Base-by-base conservation (phyloP, 345 rosid genomes). In the Lepidium didymum region DNA sequence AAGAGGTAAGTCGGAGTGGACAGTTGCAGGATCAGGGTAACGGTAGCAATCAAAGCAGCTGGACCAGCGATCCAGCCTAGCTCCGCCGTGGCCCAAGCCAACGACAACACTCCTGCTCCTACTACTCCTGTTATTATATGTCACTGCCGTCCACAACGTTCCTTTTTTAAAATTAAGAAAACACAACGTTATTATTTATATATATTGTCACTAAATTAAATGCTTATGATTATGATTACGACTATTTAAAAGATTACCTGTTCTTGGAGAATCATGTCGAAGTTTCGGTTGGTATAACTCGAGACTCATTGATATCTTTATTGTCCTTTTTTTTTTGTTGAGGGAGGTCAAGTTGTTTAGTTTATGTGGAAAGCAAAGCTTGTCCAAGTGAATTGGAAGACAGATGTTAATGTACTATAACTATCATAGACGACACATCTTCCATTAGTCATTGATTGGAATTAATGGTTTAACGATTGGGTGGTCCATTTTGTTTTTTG, bases 1-100 rank as follows among this genome's bases (percentile, higher is more conserved):
- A 84, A 38, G 88, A 84, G 8, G 53, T 74, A 59, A 60, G 53
- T 21, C 94, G 76, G 67, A 33, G 38, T 41, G 80, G 78, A 15
- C 94, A 94, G 36, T 63, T 21, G 46, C 72, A 8, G 90, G 82
- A 69, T 86, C 82, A 0, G 92, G 94, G 15, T 40, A 83, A 69
- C 74, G 77, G 59, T 84, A 85, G 78, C 82, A 79, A 55, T 79
- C 85, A 86, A 56, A 56, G 69, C 51, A 5, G 72, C 7, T 8
- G 97, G 95, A 49, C 92, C 95, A 8, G 81, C 90, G 40, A 87
- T 62, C 95, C 97, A 87, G 3, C 95, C 95, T 0, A 87, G 83
- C 63, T 85, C 84, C 4, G 92, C 84, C 12, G 69, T 70, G 62
- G 89, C 78, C 95, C 95, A 90, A 8, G 92, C 87, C 6, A 90